Percentiles rank a stretch among this genome's conserved stretches.
These are phyloP conservation scores for Penstemon eatonii DNA, from an alignment of 257 asterid species.

Conservation along the genomic window DNA sequence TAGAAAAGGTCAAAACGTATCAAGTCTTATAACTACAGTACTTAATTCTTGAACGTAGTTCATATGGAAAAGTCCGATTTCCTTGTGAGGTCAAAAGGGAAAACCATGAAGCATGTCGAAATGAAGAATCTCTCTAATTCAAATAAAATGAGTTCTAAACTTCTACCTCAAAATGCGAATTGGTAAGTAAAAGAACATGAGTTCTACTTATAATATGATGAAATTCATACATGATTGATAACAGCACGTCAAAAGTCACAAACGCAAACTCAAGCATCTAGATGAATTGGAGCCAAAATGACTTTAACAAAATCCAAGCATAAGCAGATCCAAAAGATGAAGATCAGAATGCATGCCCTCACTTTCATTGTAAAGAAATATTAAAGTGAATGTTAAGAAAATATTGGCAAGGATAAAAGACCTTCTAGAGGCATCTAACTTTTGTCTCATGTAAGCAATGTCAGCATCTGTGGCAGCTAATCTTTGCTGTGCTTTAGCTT, in stretches of 20 bases:
- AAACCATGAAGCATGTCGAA: neutral
- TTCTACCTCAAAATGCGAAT: too few relatives aligned
- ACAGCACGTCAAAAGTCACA: constrained; percentile 11
- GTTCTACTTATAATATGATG: neutral
- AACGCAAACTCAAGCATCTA: neutral
- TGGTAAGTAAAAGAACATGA: too few relatives aligned
- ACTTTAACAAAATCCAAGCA: constrained; percentile 5
- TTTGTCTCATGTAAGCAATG: constrained; percentile 88
- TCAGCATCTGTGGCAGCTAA: constrained; percentile 92
- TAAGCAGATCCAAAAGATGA: neutral
- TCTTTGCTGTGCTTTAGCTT: constrained; percentile 87
- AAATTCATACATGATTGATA: neutral
- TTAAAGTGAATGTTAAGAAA: constrained; percentile 1
- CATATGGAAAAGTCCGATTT: neutral
- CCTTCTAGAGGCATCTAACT: constrained; percentile 76
- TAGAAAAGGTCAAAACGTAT: too few relatives aligned
- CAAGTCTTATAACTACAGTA: too few relatives aligned
- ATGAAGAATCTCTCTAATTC: neutral
- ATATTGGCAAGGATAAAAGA: constrained; percentile 7
- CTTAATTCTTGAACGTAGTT: constrained; percentile 1
- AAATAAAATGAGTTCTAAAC: too few relatives aligned
- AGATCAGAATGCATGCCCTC: neutral
- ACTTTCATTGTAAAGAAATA: neutral
- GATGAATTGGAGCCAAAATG: neutral
- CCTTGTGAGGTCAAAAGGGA: constrained; percentile 1